Evolutionary conservation across 1,284 basidiomycete genomes (phyloP).

Genomic region (Volvariella volvacea): DNA sequence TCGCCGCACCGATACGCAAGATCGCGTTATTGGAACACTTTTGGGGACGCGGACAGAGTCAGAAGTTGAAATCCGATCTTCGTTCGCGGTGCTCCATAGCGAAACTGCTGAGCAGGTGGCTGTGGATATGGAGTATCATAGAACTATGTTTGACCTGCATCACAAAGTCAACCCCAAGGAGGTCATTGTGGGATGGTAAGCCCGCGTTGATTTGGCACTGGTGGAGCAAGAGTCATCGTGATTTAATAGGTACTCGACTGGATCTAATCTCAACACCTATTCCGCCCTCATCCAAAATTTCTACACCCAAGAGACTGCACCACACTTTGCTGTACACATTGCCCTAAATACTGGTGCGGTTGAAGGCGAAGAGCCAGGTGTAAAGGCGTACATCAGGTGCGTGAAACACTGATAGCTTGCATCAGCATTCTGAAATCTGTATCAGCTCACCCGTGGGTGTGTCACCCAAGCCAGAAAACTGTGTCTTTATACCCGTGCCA

Average conservation of each 20-base stretch:
- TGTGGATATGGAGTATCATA: conserved; percentile 95
- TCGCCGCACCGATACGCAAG: conserved; percentile 75
- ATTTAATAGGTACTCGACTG: conserved; percentile 76
- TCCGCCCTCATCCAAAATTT: conserved; percentile 99
- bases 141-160: conserved; percentile 88
- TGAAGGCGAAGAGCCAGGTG: conserved; percentile 67
- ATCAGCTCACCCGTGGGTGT: conserved; percentile 77
- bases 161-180: conserved; percentile 82
- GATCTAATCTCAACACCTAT: conserved; percentile 88
- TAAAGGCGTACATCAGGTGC: conserved; percentile 85
- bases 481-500: conserved; percentile 85
- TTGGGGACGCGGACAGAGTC: conserved; percentile 80
- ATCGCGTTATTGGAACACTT: conserved; percentile 93
- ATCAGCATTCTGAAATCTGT: conserved; percentile 8
- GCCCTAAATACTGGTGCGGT: conserved; percentile 85
- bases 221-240: not conserved
- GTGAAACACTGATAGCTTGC: conserved; percentile 14
- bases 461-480: conserved; percentile 85
- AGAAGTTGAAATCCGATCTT: conserved; percentile 71
- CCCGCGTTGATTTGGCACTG: conserved; percentile 9
- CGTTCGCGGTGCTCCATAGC: conserved; percentile 87
- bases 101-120: conserved; percentile 91
- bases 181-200: conserved; percentile 86
- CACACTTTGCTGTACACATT: conserved; percentile 89
- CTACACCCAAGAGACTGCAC: conserved; percentile 88